Base-by-base conservation (phyloP, 306 rosid genomes). In the Clitoria ternatea region DNA sequence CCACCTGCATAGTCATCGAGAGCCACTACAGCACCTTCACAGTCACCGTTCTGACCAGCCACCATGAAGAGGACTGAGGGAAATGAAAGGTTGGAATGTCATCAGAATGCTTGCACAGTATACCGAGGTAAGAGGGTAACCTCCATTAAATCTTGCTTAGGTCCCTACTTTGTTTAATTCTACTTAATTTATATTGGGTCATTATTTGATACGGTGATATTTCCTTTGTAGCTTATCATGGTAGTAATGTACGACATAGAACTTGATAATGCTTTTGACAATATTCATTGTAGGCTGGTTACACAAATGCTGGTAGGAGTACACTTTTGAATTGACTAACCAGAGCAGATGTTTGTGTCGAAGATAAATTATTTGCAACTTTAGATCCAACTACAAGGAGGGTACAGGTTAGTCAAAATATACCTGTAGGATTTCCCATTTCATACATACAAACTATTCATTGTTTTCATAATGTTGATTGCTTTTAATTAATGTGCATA, bases 231-330 rank as follows among this genome's bases (percentile, higher is more conserved):
- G 19, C 59, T 48, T 55, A 20, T 27, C 55, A 3, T 56, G 39
- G 57, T 35, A 39, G 29, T 20, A 60, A 42, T 71, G 45, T 45
- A 9, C 70, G 19, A 32, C 24, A 20, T 32, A 42, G 2, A 27
- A 27, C 29, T 57, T 32, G 42, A 56, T 32, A 33, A 33, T 59
- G 26, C 65, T 33, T 32, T 59, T 73, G 52, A 69, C 40, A 71
- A 82, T n/a, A n/a, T n/a, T n/a, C 47, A 70, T 69, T 79, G 35
- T 67, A 94, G 99, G 99, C 89, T 74, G 99, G 99, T 23, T 94
- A 94, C 83, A 94, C 99, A 33, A 94, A 94, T 85, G 96, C 99
- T 73, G 97, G 99, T 48, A 94, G 91, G 89, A 94, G 99, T 69
- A 94, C 99, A 7, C 96, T 94, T 71, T 75, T 91, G 61, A 94